Base-by-base conservation (phyloP, 2,329 filamentous ascomycete species). In the Aspergillus nomiae region DNA sequence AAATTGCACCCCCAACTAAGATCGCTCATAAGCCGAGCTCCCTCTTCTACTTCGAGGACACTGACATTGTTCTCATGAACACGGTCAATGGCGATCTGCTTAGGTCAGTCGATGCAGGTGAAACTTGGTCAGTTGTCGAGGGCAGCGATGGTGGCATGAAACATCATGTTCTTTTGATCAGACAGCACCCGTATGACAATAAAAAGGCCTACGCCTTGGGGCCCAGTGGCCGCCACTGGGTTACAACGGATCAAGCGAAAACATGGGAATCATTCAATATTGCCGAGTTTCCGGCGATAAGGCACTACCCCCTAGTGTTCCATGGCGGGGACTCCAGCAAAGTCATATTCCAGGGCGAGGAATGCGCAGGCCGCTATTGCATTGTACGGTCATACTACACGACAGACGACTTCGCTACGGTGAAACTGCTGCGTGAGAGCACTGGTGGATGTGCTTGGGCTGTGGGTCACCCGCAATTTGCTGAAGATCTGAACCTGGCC, bases 31-130 rank as follows among this genome's bases (percentile, higher is more conserved):
- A 84, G 59, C 91, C 92, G 0, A 75, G 80, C 59, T 88, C 89
- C 74, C 82, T 97, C 68, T 90, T 91, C 80, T 99, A 97, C 80
- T 98, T 99, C 74, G 90, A 95, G 73, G 92, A 94, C 76, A 94
- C 92, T 68, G 90, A 97, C 76, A 87, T 90, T 58, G 83, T 96
- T 63, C 79, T 98, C 53, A 89, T 92, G 71, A 91, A 96, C 75
- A 73, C 82, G 56, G 77, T 83, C 16, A 84, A 85, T 46, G 84
- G 85, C 63, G 87, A 87, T 65, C 84, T 96, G 58, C 93, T 89
- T 77, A 89, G 92, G 64, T 96, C 94, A 51, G 83, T 84, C 54
- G 88, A 98, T 80, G 93, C 91, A 45, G 96, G 95, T 68, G 86
- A 86, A 69, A 86, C 82, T 53, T 99, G 95, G 94, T 80, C 86